A percentile compares a stretch with the other conserved stretches of the same genome.
phyloP scores from a whole-genome alignment of 345 rosid genomes.

The Populus nigra region DNA sequence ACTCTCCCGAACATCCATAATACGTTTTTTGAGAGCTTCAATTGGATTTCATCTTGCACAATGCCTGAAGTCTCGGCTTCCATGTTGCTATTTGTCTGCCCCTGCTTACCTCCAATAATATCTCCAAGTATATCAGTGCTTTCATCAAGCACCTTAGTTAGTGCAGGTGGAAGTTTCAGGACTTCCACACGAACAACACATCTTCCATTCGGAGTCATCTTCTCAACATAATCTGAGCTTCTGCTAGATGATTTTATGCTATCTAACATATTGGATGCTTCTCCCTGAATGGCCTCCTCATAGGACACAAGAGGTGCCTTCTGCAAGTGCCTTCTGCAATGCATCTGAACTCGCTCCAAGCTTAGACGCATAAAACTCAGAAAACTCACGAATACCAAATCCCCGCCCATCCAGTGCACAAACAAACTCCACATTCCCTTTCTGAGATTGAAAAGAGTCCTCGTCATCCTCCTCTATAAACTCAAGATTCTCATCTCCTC shows the following conservation, averaged over 20 bases:
- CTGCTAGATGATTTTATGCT: conserved; percentile 53
- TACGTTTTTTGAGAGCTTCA: conserved; percentile 47
- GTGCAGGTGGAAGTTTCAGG: conserved; percentile 67
- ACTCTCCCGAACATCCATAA: conserved; percentile 53
- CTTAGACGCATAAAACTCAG: conserved; percentile 74
- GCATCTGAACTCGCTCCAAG: conserved; percentile 66
- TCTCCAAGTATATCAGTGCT: conserved; percentile 67
- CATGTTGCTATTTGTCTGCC: conserved; percentile 44
- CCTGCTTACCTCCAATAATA: conserved; percentile 59
- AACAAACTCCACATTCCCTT: conserved; percentile 82
- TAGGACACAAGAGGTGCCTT: conserved; percentile 79
- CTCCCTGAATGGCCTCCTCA: conserved; percentile 81
- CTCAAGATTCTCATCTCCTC: conserved; percentile 58
- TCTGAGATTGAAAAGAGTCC: conserved; percentile 90
- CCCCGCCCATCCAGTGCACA: conserved; percentile 98
- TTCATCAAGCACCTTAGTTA: conserved; percentile 83
- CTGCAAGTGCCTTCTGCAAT: conserved; percentile 62
- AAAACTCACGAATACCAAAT: conserved; percentile 67
- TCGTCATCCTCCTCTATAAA: conserved; percentile 86
- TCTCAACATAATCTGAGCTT: conserved; percentile 63
- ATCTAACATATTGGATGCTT: conserved; percentile 54
- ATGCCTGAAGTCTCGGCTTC: conserved; percentile 39
- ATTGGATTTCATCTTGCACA: conserved; percentile 50
- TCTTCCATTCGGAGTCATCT: conserved; percentile 73
- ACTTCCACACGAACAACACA: conserved; percentile 69